phyloP scores from a whole-genome alignment of 192 early-diverging fungal genomes.

The Thoreauomyces humboldtii region DNA sequence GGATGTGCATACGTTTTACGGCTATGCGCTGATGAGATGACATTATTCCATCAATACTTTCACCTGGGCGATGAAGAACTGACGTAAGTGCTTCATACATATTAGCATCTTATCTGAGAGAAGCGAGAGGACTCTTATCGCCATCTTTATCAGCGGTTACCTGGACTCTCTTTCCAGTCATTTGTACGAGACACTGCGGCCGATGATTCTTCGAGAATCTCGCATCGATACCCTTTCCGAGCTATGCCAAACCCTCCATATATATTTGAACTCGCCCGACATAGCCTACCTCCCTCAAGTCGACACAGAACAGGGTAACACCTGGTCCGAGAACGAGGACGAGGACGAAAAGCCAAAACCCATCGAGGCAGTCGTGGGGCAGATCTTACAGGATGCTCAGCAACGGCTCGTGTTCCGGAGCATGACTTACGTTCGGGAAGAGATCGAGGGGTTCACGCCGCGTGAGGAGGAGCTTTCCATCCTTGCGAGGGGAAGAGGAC shows the following conservation, averaged over 20 bases:
- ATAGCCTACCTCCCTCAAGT: neutral
- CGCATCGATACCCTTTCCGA: conserved; percentile 80
- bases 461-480: conserved; percentile 65
- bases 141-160: conserved; percentile 52
- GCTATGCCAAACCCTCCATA: conserved; percentile 69
- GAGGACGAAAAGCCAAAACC: conserved; percentile 35
- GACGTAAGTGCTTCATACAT: conserved; percentile 51
- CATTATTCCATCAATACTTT: conserved; percentile 80
- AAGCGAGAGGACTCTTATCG: neutral
- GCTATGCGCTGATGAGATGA: conserved; percentile 80
- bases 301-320: neutral
- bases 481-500: conserved; percentile 39
- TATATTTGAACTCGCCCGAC: conserved; percentile 49
- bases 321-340: neutral
- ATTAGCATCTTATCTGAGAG: no score
- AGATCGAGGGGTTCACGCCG: conserved; percentile 75
- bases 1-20: conserved; percentile 84
- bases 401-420: conserved; percentile 84
- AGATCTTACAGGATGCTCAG: conserved; percentile 88
- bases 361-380: conserved; percentile 61
- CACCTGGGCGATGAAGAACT: conserved; percentile 68
- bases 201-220: conserved; percentile 82
- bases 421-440: conserved; percentile 71
- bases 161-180: conserved; percentile 71
- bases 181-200: conserved; percentile 83